Base-by-base conservation (phyloP, 352 stramenopile species). In the Saprolegnia diclina region DNA sequence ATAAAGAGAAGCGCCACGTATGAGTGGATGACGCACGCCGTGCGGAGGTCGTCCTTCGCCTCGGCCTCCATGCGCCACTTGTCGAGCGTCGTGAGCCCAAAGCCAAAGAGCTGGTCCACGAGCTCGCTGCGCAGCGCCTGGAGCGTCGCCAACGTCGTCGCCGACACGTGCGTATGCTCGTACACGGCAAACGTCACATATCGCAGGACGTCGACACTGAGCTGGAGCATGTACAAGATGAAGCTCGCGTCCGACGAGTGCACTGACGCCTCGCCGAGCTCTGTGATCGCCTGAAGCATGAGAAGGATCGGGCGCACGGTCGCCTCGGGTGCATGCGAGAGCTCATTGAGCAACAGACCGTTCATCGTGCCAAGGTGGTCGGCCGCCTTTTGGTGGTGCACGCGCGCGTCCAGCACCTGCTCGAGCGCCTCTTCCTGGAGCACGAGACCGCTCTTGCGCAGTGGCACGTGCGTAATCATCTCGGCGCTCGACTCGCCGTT, bases 321-420 rank as follows among this genome's bases (percentile, higher is more conserved):
- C 26, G 86, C 94, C 70, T 98, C 90, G 35, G 97, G 96, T 6
- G 91, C 95, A 76, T 98, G 97, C 16, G 95, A 82, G 53, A 99
- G 87, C 72, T 99, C 97, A 74, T 99, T 99, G 56, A 99, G 90
- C 14, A 99, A 79, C 24, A 98, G 91, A 4, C 97, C 97, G 64
- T 97, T 94, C 74, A 97, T 96, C 1, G 97, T 99, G 10, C 95
- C 90, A 26, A 99, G 78, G 67, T 96, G 78, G 26, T 95, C 85
- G 74, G 89, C 85, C 54, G 82, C 91, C 63, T 89, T 88, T 56
- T 95, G 84, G 55, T 94, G 84, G 45, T 85, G 75, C 22, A 91
- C 72, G 16, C 83, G 74, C 9, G 83, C 87, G 70, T 95, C 83
- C 50, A 92, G 81, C 7, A 81, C 85, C 35, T 79, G 75, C 66